phyloP scores from a whole-genome alignment of 768 basidiomycete species.

The Xerocomellus intermedius region DNA sequence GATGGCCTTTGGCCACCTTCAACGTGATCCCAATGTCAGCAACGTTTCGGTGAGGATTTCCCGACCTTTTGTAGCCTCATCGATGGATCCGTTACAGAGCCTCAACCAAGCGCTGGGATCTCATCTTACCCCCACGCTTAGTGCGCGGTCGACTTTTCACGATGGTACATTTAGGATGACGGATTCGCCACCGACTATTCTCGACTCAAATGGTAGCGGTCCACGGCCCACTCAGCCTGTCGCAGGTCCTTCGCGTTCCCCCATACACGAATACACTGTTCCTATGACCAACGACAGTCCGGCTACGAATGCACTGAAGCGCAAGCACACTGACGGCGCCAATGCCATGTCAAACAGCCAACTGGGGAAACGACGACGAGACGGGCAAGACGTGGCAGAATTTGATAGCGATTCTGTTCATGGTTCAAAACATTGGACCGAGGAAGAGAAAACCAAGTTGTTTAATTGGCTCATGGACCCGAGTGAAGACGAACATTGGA shows the following conservation, averaged over 20 bases:
- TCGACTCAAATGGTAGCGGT: conserved; percentile 26
- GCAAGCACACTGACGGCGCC: conserved; percentile 48
- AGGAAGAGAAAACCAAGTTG: conserved; percentile 75
- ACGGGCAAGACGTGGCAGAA: conserved; percentile 27
- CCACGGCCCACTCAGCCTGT: conserved; percentile 28
- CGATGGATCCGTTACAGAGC: conserved; percentile 38
- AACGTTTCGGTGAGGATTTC: conserved; percentile 54
- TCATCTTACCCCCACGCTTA: conserved; percentile 44
- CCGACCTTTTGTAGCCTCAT: conserved; percentile 24
- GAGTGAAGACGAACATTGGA: conserved; percentile 75
- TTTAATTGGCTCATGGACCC: conserved; percentile 78
- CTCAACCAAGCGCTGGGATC: conserved; percentile 59
- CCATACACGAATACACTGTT: conserved; percentile 34
- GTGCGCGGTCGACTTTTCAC: conserved; percentile 32
- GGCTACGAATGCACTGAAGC: conserved; percentile 29
- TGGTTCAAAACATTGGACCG: conserved; percentile 83
- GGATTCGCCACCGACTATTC: conserved; percentile 32
- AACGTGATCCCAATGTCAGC: conserved; percentile 54
- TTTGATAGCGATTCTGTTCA: conserved; percentile 41
- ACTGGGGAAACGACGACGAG: conserved; percentile 31
- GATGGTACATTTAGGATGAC: conserved; percentile 29
- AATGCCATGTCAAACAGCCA: conserved; percentile 21
- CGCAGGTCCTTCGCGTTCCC: conserved; percentile 31
- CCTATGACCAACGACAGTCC: conserved; percentile 28
- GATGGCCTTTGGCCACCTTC: conserved; percentile 63